Evolutionary conservation across 2,329 filamentous ascomycete species (phyloP).

Genomic region (Penicillium aurantiogriseum): DNA sequence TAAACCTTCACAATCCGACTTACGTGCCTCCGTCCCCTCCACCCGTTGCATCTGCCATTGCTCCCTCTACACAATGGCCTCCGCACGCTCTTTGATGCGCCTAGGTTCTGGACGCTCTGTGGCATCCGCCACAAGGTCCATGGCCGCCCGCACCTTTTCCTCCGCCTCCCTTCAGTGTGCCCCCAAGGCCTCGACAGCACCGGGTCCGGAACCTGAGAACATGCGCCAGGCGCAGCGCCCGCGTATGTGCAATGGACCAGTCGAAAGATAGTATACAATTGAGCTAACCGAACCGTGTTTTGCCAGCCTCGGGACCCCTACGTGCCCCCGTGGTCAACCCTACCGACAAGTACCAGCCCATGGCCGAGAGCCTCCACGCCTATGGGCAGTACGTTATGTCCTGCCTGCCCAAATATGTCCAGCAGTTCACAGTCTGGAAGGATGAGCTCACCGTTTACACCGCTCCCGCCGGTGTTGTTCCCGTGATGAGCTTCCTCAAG

Average conservation of each 20-base stretch:
- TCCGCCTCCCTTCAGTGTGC: slow-evolving; percentile 42
- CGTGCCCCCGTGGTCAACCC: slow-evolving; percentile 83
- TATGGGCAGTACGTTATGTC: slow-evolving; percentile 98
- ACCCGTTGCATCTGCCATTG: slow-evolving; percentile 30
- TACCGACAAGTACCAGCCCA: slow-evolving; percentile 85
- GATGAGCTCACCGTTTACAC: slow-evolving; percentile 97
- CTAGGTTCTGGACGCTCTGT: slow-evolving; percentile 43
- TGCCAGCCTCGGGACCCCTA: slow-evolving; percentile 58
- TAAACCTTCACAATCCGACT: slow-evolving; percentile 27
- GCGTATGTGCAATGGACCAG: slow-evolving; percentile 39
- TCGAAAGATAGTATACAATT: slow-evolving; percentile 7
- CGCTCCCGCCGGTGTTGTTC: slow-evolving; percentile 80
- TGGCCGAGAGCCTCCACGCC: slow-evolving; percentile 82
- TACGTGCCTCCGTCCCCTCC: slow-evolving; percentile 23
- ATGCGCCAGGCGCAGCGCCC: slow-evolving; percentile 60
- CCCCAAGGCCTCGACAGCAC: slow-evolving; percentile 51
- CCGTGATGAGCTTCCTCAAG: slow-evolving; percentile 92
- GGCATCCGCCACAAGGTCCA: slow-evolving; percentile 35
- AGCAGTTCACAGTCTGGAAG: slow-evolving; percentile 99
- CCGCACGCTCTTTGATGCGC: slow-evolving; percentile 47
- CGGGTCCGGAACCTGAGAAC: slow-evolving; percentile 63
- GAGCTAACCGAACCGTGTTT: slow-evolving; percentile 16
- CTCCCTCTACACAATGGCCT: slow-evolving; percentile 42
- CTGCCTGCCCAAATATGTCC: slow-evolving; percentile 94
- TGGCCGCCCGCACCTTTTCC: slow-evolving; percentile 39